Percentiles rank a stretch among this genome's conserved stretches.
phyloP scores from a whole-genome alignment of 768 basidiomycete genomes.

The Albatrellus ellisii region DNA sequence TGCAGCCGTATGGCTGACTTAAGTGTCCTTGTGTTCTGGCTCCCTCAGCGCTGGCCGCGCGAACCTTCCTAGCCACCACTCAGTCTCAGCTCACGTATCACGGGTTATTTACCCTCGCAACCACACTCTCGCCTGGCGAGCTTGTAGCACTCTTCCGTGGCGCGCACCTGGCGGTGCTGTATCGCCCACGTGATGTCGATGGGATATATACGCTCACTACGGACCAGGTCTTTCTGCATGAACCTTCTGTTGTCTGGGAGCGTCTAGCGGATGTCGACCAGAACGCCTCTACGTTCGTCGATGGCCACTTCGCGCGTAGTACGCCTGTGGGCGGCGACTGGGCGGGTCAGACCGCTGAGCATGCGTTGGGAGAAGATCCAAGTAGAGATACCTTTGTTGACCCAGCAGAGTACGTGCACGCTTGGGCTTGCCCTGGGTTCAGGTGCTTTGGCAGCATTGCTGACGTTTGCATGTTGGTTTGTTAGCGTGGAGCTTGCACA shows the following conservation, averaged over 20 bases:
- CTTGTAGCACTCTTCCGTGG: constrained; percentile 86
- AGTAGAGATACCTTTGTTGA: constrained; percentile 30
- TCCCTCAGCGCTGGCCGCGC: constrained; percentile 49
- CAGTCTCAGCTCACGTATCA: constrained; percentile 81
- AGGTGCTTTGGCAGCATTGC: background rate
- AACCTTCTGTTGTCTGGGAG: constrained; percentile 83
- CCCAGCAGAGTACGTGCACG: constrained; percentile 44
- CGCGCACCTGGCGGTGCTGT: constrained; percentile 81
- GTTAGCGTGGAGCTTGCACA: constrained; percentile 54
- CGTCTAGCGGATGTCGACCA: constrained; percentile 82
- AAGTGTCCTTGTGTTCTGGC: background rate
- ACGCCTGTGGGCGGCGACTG: constrained; percentile 72
- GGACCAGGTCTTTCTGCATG: constrained; percentile 67
- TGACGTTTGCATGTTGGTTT: background rate
- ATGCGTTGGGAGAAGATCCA: constrained; percentile 22
- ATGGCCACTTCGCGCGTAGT: constrained; percentile 48
- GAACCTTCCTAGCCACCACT: constrained; percentile 54
- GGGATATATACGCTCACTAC: constrained; percentile 77
- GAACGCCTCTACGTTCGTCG: constrained; percentile 62
- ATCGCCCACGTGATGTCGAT: constrained; percentile 30
- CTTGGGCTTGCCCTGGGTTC: background rate
- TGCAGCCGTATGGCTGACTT: background rate
- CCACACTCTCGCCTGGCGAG: constrained; percentile 1
- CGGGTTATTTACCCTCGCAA: constrained; percentile 69
- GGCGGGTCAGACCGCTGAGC: constrained; percentile 56